These are phyloP conservation scores for Fusarium sp. DNA, from an alignment of 2,329 filamentous ascomycete genomes.

Conservation along the genomic window DNA sequence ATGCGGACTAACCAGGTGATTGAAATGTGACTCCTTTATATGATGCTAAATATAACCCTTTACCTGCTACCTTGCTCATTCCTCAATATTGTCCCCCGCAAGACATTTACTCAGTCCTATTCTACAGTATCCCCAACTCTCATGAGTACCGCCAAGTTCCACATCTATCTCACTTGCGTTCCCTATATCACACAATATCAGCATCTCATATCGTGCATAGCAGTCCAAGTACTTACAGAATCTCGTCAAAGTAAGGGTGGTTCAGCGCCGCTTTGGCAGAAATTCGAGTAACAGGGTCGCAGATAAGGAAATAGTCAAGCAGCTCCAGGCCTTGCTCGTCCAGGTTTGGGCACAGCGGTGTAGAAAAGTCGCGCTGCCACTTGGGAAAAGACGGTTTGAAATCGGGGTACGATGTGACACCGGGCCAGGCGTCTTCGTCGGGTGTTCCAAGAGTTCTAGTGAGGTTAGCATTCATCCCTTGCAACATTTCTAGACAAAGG, in stretches of 20 bases:
- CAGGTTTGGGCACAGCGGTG: constrained; percentile 76
- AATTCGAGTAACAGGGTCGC: constrained; percentile 87
- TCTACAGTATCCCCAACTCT: constrained; percentile 2
- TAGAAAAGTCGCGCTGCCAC: constrained; percentile 79
- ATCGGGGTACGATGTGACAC: constrained; percentile 91
- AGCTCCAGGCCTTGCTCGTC: constrained; percentile 80
- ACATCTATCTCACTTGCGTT: constrained; percentile 1
- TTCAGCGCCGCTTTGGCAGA: constrained; percentile 89
- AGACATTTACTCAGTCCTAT: neutral
- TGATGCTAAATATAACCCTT: neutral
- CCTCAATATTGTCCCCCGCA: neutral
- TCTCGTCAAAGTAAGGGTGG: constrained; percentile 81
- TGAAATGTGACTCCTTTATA: neutral
- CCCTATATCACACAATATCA: neutral
- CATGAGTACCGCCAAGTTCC: neutral
- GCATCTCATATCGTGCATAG: accelerated
- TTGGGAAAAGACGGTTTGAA: constrained; percentile 94
- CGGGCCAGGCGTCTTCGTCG: constrained; percentile 85
- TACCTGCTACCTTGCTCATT: neutral
- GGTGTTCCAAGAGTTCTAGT: constrained; percentile 83
- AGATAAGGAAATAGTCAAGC: constrained; percentile 79
- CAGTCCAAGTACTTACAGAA: constrained; percentile 4
- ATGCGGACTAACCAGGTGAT: constrained; percentile 39
- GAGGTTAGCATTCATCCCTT: neutral
- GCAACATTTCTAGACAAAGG: accelerated